Base-by-base conservation (phyloP, 2,329 filamentous ascomycete species). In the Hawksworthiomyces lignivorus region DNA sequence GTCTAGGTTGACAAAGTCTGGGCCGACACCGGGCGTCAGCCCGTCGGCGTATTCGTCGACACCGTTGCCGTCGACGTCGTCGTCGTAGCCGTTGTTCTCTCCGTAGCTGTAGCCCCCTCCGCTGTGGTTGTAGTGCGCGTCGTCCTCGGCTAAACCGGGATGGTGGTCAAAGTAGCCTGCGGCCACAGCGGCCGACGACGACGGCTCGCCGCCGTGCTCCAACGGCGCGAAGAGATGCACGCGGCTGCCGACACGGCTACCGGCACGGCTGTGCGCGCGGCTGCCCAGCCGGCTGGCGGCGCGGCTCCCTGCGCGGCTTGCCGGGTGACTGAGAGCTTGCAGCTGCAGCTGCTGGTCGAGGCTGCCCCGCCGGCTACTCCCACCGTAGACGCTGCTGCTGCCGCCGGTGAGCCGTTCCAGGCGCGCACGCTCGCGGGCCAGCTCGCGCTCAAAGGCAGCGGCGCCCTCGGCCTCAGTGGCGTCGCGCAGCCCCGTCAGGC, bases 1-100 rank as follows among this genome's bases (percentile, higher is more conserved):
- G 51, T 80, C 75, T 2, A 78, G 64, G 52, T 78, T 70, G 45
- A 82, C 71, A 56, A 82, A 82, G 53, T 81, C 78, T 0, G 79
- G 78, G 1, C 74, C 76, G 0, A 65, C 29, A 3, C 67, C 58
- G 3, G 28, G 17, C 19, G 27, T 24, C 0, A 24, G 20, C 9
- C 19, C 18, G 24, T 12, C 19, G 8, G 22, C 26, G 24, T n/a
- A n/a, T n/a, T n/a, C n/a, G n/a, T n/a, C n/a, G n/a, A n/a, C n/a
- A n/a, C n/a, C n/a, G n/a, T n/a, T 12, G 38, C 62, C 56, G 12
- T 28, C 21, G 15, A 12, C 19, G 18, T 31, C 26, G 12, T 65
- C 61, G 7, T 64, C 56, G 11, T 48, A 51, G 7, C 45, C 49
- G 24, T 26, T 8, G 12, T 12, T 4, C 2, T 26, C 12, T 8